Conservation (phyloP, 192 early-diverging fungal genomes). For the Linnemannia schmuckeri region DNA sequence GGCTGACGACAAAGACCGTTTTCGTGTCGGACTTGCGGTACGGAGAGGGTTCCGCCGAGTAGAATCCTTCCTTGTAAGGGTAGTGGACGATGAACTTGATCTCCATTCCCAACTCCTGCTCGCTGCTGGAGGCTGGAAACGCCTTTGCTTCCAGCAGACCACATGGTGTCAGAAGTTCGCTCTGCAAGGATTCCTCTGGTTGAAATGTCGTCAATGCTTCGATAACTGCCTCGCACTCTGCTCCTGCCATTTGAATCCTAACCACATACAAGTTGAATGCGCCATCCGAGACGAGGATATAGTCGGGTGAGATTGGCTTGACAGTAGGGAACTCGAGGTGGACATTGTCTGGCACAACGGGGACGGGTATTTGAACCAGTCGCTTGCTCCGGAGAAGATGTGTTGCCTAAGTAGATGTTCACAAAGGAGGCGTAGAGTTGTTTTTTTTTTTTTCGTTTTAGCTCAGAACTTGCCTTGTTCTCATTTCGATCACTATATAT, state of each 20-base stretch:
- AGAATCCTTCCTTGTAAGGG: constrained; percentile 30
- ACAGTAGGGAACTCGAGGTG: constrained; percentile 42
- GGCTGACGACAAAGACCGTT: constrained; percentile 45
- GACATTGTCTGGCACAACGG: constrained; percentile 22
- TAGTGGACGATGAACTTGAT: constrained; percentile 41
- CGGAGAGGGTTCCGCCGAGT: constrained; percentile 43
- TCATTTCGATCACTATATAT: neutral
- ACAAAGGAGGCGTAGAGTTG: neutral
- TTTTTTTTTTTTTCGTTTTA: neutral
- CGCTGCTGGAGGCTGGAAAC: constrained; percentile 17
- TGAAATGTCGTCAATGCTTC: constrained; percentile 24
- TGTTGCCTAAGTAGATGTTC: constrained; percentile 3
- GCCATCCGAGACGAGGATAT: constrained; percentile 46
- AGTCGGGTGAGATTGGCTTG: constrained; percentile 40
- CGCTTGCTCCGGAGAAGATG: constrained; percentile 32
- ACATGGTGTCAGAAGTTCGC: constrained; percentile 10
- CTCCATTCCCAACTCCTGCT: constrained; percentile 14
- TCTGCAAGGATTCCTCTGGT: constrained; percentile 6
- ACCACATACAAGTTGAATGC: constrained; percentile 37
- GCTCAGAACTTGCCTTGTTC: neutral
- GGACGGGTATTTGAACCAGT: constrained; percentile 32
- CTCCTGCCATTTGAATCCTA: constrained; percentile 5
- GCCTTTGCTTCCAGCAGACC: constrained; percentile 46
- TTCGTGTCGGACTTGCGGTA: constrained; percentile 42
- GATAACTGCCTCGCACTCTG: constrained; percentile 32